Base-by-base conservation (phyloP, 495 filamentous ascomycete genomes). In the Xylaria intraflava region DNA sequence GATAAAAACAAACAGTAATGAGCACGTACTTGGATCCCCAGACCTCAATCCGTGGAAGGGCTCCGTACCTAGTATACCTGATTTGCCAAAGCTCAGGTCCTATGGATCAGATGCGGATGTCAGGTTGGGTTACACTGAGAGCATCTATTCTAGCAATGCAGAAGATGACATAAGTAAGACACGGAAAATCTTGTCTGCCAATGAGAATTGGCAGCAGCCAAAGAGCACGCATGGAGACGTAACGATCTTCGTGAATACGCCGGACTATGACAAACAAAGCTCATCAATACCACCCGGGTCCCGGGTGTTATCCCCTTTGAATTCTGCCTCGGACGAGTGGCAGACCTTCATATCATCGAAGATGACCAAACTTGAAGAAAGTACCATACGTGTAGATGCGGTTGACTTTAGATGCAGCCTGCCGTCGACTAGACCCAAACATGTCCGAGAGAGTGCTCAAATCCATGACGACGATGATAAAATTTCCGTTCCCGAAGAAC, bases 361-460 rank as follows among this genome's bases (percentile, higher is more conserved):
- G 47, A 63, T 79, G 20, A 71, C 70, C 9, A 77, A 77, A 45
- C 59, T 78, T 1, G 76, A 78, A 31, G 65, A 66, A 14, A 52
- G 69, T 5, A 61, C 69, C 11, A 46, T 42, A 22, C 33, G 56
- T 12, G 35, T 56, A 14, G 60, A 55, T 49, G 52, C 45, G 5
- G 24, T 56, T 0, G 64, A 75, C 46, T 62, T 73, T 23, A 61
- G 70, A 33, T 70, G 60, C 29, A 66, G 67, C 6, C 53, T 74
- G 7, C 71, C 69, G 0, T 66, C 70, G 9, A 67, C 67, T 19
- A 44, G 46, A 19, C 62, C 61, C 4, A 72, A 78, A 0, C 85
- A 88, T 62, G 59, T 83, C 46, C 72, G 83, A 12, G 85, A 88
- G 65, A 51, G 69, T 29, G 77, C 84, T 1, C 82, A 87, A 42